Evolutionary conservation across 805 yeast genomes (phyloP).

Genomic region (Kodamaea restingae): DNA sequence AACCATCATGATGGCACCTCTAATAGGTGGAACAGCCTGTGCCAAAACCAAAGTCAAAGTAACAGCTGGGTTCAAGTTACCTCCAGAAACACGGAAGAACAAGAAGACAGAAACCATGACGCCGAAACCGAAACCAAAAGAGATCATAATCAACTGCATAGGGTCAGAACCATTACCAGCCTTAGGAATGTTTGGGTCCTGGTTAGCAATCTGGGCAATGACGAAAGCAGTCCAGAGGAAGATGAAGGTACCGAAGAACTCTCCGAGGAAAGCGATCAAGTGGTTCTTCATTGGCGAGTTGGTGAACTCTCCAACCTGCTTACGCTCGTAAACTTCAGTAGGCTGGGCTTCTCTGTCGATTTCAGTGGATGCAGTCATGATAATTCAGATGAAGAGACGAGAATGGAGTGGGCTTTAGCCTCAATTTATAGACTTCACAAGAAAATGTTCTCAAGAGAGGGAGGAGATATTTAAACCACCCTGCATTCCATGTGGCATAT

Average conservation of each 20-base stretch:
- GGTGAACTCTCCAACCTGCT: conserved; percentile 12
- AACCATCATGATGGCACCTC: conserved; percentile 61
- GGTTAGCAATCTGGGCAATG: conserved; percentile 81
- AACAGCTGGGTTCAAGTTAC: conserved; percentile 87
- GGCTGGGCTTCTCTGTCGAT: conserved; percentile 28
- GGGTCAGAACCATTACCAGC: conserved; percentile 54
- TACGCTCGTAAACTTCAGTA: conserved; percentile 26
- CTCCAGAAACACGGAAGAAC: conserved; percentile 78
- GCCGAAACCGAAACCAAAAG: conserved; percentile 84
- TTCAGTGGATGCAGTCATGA: conserved; percentile 8
- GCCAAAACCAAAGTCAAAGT: conserved; percentile 69
- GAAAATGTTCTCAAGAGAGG: too few relatives aligned
- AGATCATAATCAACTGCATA: conserved; percentile 68
- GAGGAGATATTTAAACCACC: neutral
- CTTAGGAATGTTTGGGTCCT: conserved; percentile 35
- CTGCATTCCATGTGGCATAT: neutral
- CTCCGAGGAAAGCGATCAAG: conserved; percentile 67
- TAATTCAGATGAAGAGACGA: conserved; percentile 11
- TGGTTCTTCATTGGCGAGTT: conserved; percentile 44
- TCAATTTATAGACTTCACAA: neutral
- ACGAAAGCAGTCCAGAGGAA: conserved; percentile 79
- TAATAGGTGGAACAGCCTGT: conserved; percentile 67
- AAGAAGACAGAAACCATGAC: conserved; percentile 70
- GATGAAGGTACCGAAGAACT: conserved; percentile 81
- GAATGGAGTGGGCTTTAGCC: too few relatives aligned